These are phyloP conservation scores for Didymella pinodella DNA, from an alignment of 2,329 filamentous ascomycete genomes.

Conservation along the genomic window DNA sequence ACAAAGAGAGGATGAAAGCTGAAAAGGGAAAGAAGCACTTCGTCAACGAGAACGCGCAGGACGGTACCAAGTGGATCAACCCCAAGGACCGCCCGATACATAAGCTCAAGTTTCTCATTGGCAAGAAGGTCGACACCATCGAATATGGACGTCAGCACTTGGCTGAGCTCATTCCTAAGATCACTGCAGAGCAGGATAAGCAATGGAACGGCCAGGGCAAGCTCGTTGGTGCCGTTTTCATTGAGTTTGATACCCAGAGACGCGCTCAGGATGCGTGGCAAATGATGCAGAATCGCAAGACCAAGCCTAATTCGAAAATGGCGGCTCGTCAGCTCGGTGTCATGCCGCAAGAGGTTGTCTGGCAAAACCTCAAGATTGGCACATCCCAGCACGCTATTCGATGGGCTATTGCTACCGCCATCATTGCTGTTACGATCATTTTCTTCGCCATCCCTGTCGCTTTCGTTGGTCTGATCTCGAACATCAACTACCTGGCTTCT, in stretches of 20 bases:
- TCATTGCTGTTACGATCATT: conserved; percentile 54
- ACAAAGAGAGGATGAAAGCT: conserved; percentile 72
- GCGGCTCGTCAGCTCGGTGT: conserved; percentile 55
- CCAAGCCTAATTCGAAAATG: conserved; percentile 47
- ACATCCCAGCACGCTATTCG: conserved; percentile 42
- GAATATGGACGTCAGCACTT: conserved; percentile 82
- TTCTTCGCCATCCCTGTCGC: conserved; percentile 58
- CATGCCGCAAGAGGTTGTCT: conserved; percentile 57
- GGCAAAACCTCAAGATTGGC: conserved; percentile 55
- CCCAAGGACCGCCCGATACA: conserved; percentile 53
- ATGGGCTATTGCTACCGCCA: conserved; percentile 47
- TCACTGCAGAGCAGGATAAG: conserved; percentile 70
- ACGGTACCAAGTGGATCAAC: conserved; percentile 54
- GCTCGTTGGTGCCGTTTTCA: conserved; percentile 79
- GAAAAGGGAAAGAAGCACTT: conserved; percentile 60
- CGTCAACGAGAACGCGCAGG: conserved; percentile 51
- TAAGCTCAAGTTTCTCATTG: conserved; percentile 52
- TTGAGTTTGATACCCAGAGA: conserved; percentile 83
- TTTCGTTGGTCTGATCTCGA: conserved; percentile 55
- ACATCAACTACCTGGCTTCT: conserved; percentile 54
- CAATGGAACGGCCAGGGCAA: conserved; percentile 72
- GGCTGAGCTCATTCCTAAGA: conserved; percentile 73
- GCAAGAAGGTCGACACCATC: conserved; percentile 72
- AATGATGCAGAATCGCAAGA: conserved; percentile 56
- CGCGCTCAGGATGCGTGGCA: conserved; percentile 88